These are phyloP conservation scores for Aegilops tauschii DNA, from an alignment of 176 grass and related monocot genomes.

Conservation along the genomic window DNA sequence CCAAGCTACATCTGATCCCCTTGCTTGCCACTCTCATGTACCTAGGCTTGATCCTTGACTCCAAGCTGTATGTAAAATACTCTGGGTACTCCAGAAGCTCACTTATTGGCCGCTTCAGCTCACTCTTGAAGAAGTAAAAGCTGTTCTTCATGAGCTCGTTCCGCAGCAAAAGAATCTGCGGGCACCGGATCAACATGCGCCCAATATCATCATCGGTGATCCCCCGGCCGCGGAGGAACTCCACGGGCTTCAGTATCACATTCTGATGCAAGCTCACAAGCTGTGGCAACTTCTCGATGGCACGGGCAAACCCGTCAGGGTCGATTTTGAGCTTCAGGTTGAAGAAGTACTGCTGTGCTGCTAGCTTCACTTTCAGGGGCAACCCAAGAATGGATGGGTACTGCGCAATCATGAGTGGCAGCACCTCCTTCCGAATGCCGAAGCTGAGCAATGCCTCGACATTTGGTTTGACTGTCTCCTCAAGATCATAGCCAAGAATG, in stretches of 20 bases:
- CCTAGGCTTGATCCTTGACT: conserved; percentile 90
- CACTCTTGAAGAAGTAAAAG: conserved; percentile 87
- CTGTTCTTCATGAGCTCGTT: conserved; percentile 92
- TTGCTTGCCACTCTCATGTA: conserved; percentile 62
- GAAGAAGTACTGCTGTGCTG: conserved; percentile 84
- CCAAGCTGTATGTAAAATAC: conserved; percentile 94
- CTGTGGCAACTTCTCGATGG: conserved; percentile 82
- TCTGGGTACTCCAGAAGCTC: conserved; percentile 82
- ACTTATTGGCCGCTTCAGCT: conserved; percentile 70
- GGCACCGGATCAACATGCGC: conserved; percentile 71
- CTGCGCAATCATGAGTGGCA: conserved; percentile 71
- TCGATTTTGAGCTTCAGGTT: conserved; percentile 84
- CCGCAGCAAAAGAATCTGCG: conserved; percentile 58
- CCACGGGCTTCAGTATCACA: conserved; percentile 67
- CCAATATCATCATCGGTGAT: conserved; percentile 68
- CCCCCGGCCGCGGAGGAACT: conserved; percentile 68
- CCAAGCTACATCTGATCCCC: conserved; percentile 70
- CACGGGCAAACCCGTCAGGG: conserved; percentile 65
- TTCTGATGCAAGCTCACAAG: conserved; percentile 83
- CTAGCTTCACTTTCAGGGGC: conserved; percentile 85
- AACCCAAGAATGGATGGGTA: conserved; percentile 72
- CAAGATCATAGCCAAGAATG: conserved; percentile 82
- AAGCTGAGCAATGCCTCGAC: conserved; percentile 70
- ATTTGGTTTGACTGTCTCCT: conserved; percentile 84
- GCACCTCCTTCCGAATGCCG: conserved; percentile 55